Conservation (phyloP, 805 yeast genomes). For the Myxozyma mucilagina region DNA sequence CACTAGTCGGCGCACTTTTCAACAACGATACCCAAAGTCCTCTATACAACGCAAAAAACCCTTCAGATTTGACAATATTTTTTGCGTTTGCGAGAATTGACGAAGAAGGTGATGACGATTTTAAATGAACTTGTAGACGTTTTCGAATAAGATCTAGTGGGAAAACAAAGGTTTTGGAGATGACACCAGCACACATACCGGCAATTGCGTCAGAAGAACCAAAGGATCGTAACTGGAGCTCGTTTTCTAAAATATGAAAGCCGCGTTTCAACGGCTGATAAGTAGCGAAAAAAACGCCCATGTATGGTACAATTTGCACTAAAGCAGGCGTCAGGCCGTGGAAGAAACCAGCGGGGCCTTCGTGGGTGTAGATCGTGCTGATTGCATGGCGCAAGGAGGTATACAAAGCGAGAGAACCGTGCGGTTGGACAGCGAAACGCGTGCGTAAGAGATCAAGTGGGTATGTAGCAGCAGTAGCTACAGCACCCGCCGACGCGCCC, state of each 20-base stretch:
- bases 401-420: constrained; percentile 31
- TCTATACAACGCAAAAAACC: constrained; percentile 66
- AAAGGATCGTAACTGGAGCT: constrained; percentile 24
- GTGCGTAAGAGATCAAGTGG: constrained; percentile 92
- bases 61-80: constrained; percentile 55
- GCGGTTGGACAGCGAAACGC: constrained; percentile 68
- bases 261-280: constrained; percentile 29
- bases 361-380: constrained; percentile 41
- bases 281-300: constrained; percentile 60
- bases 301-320: constrained; percentile 64
- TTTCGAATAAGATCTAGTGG: constrained; percentile 85
- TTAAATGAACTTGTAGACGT: constrained; percentile 63
- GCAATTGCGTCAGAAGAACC: constrained; percentile 52
- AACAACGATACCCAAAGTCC: constrained; percentile 71
- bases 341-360: constrained; percentile 52
- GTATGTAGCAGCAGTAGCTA: constrained; percentile 73
- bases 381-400: constrained; percentile 38
- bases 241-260: neutral
- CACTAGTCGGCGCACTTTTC: constrained; percentile 73
- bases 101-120: constrained; percentile 26
- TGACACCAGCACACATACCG: constrained; percentile 73
- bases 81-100: constrained; percentile 40
- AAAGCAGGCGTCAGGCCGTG: constrained; percentile 54
- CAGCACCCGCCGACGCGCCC: constrained; percentile 76
- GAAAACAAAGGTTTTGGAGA: constrained; percentile 72